Base-by-base conservation (phyloP, 2,329 filamentous ascomycete genomes). In the Ramularia endophylla region DNA sequence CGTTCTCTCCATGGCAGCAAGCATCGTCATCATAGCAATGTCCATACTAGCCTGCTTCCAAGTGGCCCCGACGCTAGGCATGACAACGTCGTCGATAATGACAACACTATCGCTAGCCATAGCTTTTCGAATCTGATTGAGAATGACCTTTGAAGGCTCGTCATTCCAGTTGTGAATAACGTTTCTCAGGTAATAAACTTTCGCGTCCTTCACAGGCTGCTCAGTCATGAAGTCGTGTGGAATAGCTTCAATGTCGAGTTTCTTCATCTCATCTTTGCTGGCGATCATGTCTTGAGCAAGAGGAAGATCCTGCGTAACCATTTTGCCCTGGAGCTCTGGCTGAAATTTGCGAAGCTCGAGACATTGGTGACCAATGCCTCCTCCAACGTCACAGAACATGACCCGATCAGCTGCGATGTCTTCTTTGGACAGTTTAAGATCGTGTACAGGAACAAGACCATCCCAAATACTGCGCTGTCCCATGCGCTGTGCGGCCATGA, bases 1-100 rank as follows among this genome's bases (percentile, higher is more conserved):
- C 8, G 34, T 38, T 31, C 32, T 36, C 25, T 41, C 31, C 32
- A 41, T 31, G 11, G 48, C 43, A 6, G 46, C 42, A 18, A 43
- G 34, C 19, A 40, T 36, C 3, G 31, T 36, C 43, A 51, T 43
- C 46, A 51, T 51, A 8, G 40, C 44, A 39, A 49, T 39, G 25
- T 51, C 41, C n/a, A 47, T 37, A 13, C 40, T 38, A 11, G 48
- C 44, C 11, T 45, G 37, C 27, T 45, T 43, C 40, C 43, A 48
- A 2, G 38, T 33, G 2, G 44, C 43, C 7, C 41, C 46, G 4
- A 42, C 12, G 5, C 35, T 28, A 9, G 45, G 45, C 32, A 48
- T 38, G 3, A 44, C 37, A 8, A 44, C 37, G 15, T 44, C 44
- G 30, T 47, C 37, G 5, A 44, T 33, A 17, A 41, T 47, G 13